Evolutionary conservation across 352 stramenopile species (phyloP).

Genomic region (Phytopythium sindhum): DNA sequence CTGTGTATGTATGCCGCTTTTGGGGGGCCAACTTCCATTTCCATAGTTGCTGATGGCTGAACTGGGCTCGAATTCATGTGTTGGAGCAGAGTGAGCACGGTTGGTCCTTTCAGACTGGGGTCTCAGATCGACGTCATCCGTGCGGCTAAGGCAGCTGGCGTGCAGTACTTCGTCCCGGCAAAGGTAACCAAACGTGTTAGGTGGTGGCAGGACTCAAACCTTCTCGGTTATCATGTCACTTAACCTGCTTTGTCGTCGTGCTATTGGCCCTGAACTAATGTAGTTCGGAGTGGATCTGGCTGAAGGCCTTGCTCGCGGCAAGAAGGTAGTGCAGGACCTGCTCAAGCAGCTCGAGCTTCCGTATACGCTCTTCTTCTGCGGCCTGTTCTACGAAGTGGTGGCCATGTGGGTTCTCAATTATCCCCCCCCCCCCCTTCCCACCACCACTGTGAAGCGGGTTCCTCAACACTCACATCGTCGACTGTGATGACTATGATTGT

Average conservation of each 20-base stretch:
- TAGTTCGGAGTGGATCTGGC: not conserved
- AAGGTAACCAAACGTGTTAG: not conserved
- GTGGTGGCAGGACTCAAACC: not conserved
- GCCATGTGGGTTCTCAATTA: not conserved
- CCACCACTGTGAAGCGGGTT: too few species aligned
- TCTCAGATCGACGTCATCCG: not conserved
- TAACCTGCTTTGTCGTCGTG: not conserved
- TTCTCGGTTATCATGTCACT: not conserved
- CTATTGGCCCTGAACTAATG: too few species aligned
- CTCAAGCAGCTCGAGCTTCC: not conserved
- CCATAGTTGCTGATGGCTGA: too few species aligned
- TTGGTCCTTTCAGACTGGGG: not conserved
- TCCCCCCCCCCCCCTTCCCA: too few species aligned
- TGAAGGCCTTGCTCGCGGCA: not conserved
- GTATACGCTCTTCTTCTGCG: constrained; percentile 1
- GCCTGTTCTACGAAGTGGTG: not conserved
- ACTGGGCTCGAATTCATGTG: too few species aligned
- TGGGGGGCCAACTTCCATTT: not conserved
- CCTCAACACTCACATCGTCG: not conserved
- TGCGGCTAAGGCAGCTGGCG: not conserved
- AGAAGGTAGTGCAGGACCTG: not conserved
- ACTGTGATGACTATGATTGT: not conserved
- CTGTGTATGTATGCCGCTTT: constrained; percentile 12
- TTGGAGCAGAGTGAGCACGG: too few species aligned
- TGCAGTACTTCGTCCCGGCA: not conserved